Base-by-base conservation (phyloP, 495 filamentous ascomycete genomes). In the Oidiodendron maius region DNA sequence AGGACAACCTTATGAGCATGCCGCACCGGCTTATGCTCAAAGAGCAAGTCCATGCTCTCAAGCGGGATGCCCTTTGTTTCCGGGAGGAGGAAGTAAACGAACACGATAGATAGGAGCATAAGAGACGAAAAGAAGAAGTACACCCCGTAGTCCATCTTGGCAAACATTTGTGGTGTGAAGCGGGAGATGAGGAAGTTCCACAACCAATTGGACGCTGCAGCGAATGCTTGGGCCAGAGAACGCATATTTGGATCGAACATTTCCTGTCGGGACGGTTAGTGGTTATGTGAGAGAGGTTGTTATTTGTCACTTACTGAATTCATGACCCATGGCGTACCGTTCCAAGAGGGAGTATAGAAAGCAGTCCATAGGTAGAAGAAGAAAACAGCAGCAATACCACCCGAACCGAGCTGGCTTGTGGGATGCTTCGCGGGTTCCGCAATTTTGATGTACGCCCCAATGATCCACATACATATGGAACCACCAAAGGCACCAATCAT, bases 71-170 rank as follows among this genome's bases (percentile, higher is more conserved):
- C 65, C 48, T 75, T 77, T 3, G 74, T 77, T 66, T 77, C 74
- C 2, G 74, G 74, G 3, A 76, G 28, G 10, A 64, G 61, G 52
- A 76, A 73, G 44, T 61, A 75, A 25, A 85, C 77, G 56, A 86
- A 89, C 53, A 80, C 45, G 38, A 84, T 75, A 20, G 80, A 82
- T 11, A 77, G 54, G 11, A 85, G 69, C 81, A 87, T 86, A 53
- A 87, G 65, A 2, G 75, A 75, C 1, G 83, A 83, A 54, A 89
- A 89, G 71, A 88, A 87, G 64, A 87, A 86, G 66, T 86, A 89
- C 3, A 87, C 84, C 17, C 82, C 85, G 56, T 84, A 85, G 24
- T 70, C 71, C 75, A 87, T 84, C 30, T 66, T 68, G 32, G 74
- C 62, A 64, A 89, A 87, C 81, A 88, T 87, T 58, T 89, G 82